phyloP scores from a whole-genome alignment of 169 alveolate species.

The Neospora caninum region DNA sequence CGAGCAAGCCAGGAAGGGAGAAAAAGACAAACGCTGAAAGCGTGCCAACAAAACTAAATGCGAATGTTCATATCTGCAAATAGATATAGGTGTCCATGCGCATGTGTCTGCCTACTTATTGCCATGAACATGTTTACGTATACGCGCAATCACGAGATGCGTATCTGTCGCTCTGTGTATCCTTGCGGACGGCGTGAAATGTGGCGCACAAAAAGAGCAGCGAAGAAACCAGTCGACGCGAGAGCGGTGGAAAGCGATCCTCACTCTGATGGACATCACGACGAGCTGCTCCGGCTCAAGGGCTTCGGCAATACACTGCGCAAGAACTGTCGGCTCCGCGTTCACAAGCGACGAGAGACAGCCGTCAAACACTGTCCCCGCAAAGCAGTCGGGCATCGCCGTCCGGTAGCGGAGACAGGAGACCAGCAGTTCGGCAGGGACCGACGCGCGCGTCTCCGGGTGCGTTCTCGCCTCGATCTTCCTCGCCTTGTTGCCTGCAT shows the following conservation, averaged over 20 bases:
- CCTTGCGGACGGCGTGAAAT: too few relatives aligned
- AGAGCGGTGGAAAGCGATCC: neutral
- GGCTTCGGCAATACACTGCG: conserved; percentile 42
- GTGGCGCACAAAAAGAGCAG: too few relatives aligned
- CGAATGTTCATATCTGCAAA: too few relatives aligned
- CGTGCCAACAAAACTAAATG: too few relatives aligned
- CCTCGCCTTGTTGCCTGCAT: neutral
- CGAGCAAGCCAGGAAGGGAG: too few relatives aligned
- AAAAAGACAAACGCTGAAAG: too few relatives aligned
- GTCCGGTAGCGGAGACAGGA: neutral
- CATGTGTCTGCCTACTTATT: too few relatives aligned
- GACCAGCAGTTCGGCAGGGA: neutral
- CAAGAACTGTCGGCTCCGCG: conserved; percentile 52
- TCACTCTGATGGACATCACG: conserved; percentile 35
- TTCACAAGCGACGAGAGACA: conserved; percentile 38
- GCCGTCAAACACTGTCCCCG: conserved; percentile 44
- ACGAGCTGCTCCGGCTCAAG: conserved; percentile 38
- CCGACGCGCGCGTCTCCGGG: neutral
- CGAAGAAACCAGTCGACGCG: neutral
- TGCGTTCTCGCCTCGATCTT: neutral
- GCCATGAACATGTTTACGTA: too few relatives aligned
- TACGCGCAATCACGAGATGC: too few relatives aligned
- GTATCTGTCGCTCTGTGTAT: too few relatives aligned
- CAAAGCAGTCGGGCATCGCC: conserved; percentile 63
- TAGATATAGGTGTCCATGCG: too few relatives aligned